Conservation (phyloP, 2,329 filamentous ascomycete genomes). For the Periconia sp. region DNA sequence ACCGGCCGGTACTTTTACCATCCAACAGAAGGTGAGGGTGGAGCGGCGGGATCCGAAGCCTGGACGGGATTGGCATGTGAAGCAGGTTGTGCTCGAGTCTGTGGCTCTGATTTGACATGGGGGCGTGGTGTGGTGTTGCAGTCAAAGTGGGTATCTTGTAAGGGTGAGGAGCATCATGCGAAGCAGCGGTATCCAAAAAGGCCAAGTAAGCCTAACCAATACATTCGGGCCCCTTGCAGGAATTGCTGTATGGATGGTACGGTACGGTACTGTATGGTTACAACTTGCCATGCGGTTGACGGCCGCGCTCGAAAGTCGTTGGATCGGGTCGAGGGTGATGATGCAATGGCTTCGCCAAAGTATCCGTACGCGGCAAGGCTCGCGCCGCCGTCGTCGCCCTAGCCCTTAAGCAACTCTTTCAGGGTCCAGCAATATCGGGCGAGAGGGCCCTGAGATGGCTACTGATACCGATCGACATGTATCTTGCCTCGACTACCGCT, state of each 20-base stretch:
- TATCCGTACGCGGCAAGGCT: constrained; percentile 6
- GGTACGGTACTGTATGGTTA: too few relatives aligned
- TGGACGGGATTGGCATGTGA: constrained; percentile 5
- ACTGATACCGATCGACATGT: constrained; percentile 13
- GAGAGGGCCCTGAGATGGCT: background rate
- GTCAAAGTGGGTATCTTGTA: constrained; percentile 23
- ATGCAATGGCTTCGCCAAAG: constrained; percentile 25
- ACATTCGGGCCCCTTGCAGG: constrained; percentile 17
- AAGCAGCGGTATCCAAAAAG: constrained; percentile 7
- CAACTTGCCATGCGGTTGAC: constrained; percentile 20
- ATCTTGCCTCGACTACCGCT: constrained; percentile 4
- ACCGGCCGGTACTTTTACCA: background rate
- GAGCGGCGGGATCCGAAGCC: background rate
- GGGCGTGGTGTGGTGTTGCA: constrained; percentile 18
- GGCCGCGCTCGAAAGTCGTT: constrained; percentile 30
- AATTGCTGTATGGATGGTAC: background rate
- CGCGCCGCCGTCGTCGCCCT: too few relatives aligned
- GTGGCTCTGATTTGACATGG: constrained; percentile 15
- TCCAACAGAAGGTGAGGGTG: background rate
- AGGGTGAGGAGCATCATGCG: constrained; percentile 9
- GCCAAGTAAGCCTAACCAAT: constrained; percentile 8
- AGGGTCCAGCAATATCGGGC: background rate
- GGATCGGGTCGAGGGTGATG: constrained; percentile 22
- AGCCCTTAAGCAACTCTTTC: background rate
- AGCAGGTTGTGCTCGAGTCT: constrained; percentile 2